These are phyloP conservation scores for Tetrapyrgos nigripes DNA, from an alignment of 1,284 basidiomycete species.

Conservation along the genomic window DNA sequence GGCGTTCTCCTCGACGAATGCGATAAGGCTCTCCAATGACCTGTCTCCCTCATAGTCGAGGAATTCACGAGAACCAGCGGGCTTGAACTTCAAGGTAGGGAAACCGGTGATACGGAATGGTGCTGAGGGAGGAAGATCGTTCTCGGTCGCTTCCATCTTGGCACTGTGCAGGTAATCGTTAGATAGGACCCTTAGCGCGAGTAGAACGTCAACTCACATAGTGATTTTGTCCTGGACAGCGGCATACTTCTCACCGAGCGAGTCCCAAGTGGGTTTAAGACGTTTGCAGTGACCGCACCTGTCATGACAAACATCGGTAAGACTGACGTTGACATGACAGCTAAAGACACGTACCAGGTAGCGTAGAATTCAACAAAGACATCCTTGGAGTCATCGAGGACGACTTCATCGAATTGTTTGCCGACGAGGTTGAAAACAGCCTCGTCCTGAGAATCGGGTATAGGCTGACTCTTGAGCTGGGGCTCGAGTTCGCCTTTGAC, in stretches of 20 bases:
- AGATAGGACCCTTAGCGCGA: constrained; percentile 14
- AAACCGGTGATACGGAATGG: constrained; percentile 90
- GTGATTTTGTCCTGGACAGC: constrained; percentile 79
- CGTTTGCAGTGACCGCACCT: constrained; percentile 97
- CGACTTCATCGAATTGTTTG: constrained; percentile 88
- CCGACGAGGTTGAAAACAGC: constrained; percentile 88
- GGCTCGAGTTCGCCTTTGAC: constrained; percentile 80
- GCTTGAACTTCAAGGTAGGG: constrained; percentile 98
- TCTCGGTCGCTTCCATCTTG: constrained; percentile 97
- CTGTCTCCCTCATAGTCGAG: constrained; percentile 95
- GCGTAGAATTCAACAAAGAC: constrained; percentile 98
- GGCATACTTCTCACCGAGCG: constrained; percentile 87
- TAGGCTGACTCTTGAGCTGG: constrained; percentile 89
- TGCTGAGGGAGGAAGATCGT: constrained; percentile 90
- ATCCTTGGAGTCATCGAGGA: constrained; percentile 90
- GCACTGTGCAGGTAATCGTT: constrained; percentile 60
- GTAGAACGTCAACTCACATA: constrained; percentile 64
- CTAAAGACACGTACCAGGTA: constrained; percentile 73
- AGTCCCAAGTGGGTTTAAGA: constrained; percentile 94
- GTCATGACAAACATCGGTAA: constrained; percentile 32
- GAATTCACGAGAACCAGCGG: constrained; percentile 87
- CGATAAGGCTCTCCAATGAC: constrained; percentile 83
- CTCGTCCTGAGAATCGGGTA: constrained; percentile 87
- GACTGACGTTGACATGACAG: background rate
- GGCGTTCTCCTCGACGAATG: constrained; percentile 84